Evolutionary conservation across 805 yeast genomes (phyloP).

Genomic region (Alloascoidea africana): DNA sequence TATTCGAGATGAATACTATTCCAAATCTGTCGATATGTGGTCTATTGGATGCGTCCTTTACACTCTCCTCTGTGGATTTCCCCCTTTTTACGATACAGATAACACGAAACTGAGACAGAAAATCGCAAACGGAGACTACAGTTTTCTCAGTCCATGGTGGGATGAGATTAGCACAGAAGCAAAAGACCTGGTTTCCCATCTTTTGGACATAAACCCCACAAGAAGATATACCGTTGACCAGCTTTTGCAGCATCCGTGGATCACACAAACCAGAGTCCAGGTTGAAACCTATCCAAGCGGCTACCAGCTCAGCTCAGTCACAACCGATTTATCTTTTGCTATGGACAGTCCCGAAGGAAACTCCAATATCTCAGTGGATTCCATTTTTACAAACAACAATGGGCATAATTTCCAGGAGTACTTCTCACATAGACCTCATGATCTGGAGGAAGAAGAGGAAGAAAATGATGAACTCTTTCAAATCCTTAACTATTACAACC

Average conservation of each 20-base stretch:
- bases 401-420: too few species aligned
- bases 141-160: slow-evolving; percentile 79
- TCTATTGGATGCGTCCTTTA: slow-evolving; percentile 93
- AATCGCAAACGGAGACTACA: slow-evolving; percentile 67
- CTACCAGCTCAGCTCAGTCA: too few species aligned
- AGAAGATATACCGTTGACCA: slow-evolving; percentile 58
- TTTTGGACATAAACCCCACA: slow-evolving; percentile 58
- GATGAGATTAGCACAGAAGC: slow-evolving; percentile 63
- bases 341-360: too few species aligned
- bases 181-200: slow-evolving; percentile 48
- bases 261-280: too few species aligned
- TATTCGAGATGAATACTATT: slow-evolving; percentile 83
- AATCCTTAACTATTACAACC: too few species aligned
- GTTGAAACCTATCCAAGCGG: too few species aligned
- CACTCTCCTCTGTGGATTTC: slow-evolving; percentile 90
- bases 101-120: slow-evolving; percentile 62
- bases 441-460: too few species aligned
- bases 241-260: slow-evolving; percentile 67
- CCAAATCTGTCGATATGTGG: slow-evolving; percentile 97
- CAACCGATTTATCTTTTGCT: too few species aligned
- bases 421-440: too few species aligned
- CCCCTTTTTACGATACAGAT: slow-evolving; percentile 86
- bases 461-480: too few species aligned
- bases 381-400: too few species aligned
- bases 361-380: too few species aligned